A percentile compares a stretch with the other conserved stretches of the same genome.
Conservation (phyloP, 202 grass and related monocot species). For the Setaria italica region DNA sequence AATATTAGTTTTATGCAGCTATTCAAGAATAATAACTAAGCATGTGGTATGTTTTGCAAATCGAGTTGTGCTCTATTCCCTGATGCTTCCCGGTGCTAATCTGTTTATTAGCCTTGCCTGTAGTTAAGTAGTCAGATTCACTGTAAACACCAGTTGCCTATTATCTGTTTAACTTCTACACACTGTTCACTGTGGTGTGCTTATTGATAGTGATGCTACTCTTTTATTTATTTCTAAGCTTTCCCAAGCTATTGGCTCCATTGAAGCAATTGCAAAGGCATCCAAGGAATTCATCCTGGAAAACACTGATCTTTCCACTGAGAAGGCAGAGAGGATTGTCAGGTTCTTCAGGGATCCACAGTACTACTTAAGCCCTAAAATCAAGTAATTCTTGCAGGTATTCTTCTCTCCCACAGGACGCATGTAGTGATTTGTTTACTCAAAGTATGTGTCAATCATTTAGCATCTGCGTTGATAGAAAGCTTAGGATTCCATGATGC, state of each 20-base stretch:
- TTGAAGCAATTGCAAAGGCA: slow-evolving; percentile 83
- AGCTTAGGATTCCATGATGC: not conserved
- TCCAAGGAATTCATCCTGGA: slow-evolving; percentile 73
- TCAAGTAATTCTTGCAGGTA: slow-evolving; percentile 55
- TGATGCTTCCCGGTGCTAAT: not conserved
- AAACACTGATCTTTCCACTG: slow-evolving; percentile 83
- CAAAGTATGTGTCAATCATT: not conserved
- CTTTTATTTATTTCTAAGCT: slow-evolving; percentile 53
- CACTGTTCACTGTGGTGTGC: slow-evolving; percentile 1
- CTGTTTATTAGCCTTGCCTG: not conserved
- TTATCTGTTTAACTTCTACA: not conserved
- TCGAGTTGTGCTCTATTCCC: not conserved
- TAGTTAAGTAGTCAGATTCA: not conserved
- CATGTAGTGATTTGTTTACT: not conserved
- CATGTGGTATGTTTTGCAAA: not conserved
- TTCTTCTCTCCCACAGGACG: not conserved
- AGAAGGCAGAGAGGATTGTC: slow-evolving; percentile 75
- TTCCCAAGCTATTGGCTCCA: slow-evolving; percentile 78
- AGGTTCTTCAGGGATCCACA: slow-evolving; percentile 89
- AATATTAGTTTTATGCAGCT: not conserved
- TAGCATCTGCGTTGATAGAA: slow-evolving; percentile 22
- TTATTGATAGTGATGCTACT: slow-evolving; percentile 35
- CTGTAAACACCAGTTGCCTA: not conserved
- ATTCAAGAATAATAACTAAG: not conserved
- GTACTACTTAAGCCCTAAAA: slow-evolving; percentile 80